Conservation (phyloP, 257 asterid genomes). For the Nemophila menziesii region DNA sequence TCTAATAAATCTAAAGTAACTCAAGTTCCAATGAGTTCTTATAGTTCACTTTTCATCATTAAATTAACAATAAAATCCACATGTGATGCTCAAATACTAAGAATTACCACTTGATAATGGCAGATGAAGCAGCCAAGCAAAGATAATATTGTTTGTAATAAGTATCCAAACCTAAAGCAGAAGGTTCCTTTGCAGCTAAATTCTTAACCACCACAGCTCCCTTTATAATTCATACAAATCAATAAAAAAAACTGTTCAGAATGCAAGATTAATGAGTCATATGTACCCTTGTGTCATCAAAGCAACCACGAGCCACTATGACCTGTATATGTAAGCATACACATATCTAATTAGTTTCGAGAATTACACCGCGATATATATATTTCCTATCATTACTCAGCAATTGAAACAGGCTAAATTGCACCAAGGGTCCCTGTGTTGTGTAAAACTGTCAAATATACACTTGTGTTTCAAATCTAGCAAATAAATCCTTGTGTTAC, state of each 20-base stretch:
- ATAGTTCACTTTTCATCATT: not conserved
- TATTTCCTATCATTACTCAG: constrained; percentile 12
- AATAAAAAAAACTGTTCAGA: constrained; percentile 17
- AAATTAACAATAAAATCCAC: not conserved
- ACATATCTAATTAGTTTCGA: constrained; percentile 7
- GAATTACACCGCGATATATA: not conserved
- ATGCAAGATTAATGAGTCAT: constrained; percentile 14
- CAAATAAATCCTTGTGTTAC: too few species aligned
- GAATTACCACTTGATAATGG: constrained; percentile 84
- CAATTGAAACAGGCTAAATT: too few species aligned
- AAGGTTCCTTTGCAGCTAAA: constrained; percentile 85
- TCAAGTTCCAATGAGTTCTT: too few species aligned
- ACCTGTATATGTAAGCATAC: constrained; percentile 37
- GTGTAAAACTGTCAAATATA: too few species aligned
- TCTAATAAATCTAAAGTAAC: not conserved
- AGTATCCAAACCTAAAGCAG: constrained; percentile 92
- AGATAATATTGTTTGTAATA: constrained; percentile 91
- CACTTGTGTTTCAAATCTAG: too few species aligned
- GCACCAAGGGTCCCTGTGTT: too few species aligned
- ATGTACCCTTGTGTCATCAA: constrained; percentile 92
- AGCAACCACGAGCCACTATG: constrained; percentile 72
- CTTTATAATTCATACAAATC: constrained; percentile 29
- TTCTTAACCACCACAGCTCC: constrained; percentile 73
- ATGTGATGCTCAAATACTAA: not conserved
- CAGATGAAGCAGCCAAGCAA: constrained; percentile 98